Percentiles rank a stretch among this genome's conserved stretches.
Evolutionary conservation across 2,329 filamentous ascomycete species (phyloP).

Genomic region (Colletotrichum orbiculare): DNA sequence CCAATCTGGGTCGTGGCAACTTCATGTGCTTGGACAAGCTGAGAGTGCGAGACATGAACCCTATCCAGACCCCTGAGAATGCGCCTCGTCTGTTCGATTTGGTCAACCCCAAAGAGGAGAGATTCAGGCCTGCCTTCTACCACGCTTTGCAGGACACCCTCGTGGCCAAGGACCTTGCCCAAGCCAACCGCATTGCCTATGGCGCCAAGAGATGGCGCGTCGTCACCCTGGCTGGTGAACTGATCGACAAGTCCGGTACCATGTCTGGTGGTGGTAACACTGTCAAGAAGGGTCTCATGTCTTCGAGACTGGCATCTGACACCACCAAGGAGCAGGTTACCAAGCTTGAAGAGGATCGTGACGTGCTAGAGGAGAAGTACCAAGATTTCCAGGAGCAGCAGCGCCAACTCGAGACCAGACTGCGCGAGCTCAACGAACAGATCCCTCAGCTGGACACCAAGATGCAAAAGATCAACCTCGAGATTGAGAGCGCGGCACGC

Average conservation of each 20-base stretch:
- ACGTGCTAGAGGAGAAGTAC: slow-evolving; percentile 85
- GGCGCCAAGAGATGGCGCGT: slow-evolving; percentile 94
- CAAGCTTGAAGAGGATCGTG: slow-evolving; percentile 88
- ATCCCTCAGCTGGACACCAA: slow-evolving; percentile 89
- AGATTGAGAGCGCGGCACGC: slow-evolving; percentile 86
- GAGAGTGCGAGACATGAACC: slow-evolving; percentile 78
- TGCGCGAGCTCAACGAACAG: slow-evolving; percentile 79
- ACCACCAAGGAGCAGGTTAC: slow-evolving; percentile 88
- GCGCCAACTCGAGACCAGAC: slow-evolving; percentile 78
- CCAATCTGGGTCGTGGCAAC: slow-evolving; percentile 94
- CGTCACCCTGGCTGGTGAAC: slow-evolving; percentile 91
- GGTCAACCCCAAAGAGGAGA: slow-evolving; percentile 87
- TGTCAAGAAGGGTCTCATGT: slow-evolving; percentile 94
- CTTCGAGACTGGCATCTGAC: slow-evolving; percentile 90
- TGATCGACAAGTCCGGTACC: slow-evolving; percentile 98
- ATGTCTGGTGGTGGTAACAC: slow-evolving; percentile 97
- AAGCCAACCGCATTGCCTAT: slow-evolving; percentile 97
- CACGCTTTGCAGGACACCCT: slow-evolving; percentile 95
- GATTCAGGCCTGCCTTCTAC: slow-evolving; percentile 91
- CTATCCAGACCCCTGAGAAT: slow-evolving; percentile 89
- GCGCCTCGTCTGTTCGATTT: slow-evolving; percentile 94
- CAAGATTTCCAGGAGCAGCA: slow-evolving; percentile 87
- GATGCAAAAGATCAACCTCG: slow-evolving; percentile 90
- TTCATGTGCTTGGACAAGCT: slow-evolving; percentile 96
- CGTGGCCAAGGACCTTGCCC: slow-evolving; percentile 91